Evolutionary conservation across 2,329 filamentous ascomycete genomes (phyloP), one percentile per base, ranked within the genome.

Genomic region (Colletotrichum trifolii): DNA sequence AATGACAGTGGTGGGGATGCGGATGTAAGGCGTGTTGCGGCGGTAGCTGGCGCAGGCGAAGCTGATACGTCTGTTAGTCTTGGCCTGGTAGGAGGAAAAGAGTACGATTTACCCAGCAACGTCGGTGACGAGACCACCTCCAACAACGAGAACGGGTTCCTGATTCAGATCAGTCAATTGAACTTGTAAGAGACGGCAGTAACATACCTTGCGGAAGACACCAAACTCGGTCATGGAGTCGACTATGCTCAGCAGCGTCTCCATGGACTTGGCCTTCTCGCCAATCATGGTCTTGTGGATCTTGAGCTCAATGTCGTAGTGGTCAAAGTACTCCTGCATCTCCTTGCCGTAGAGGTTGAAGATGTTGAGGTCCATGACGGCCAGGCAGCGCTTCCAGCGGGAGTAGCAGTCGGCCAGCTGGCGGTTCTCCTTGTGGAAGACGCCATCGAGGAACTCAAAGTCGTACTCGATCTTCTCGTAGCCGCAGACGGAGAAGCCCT

Each of bases 391-490:
- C 38, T 85, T 82, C 89, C 89, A 92, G 67, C 79, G 80, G 71
- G 84, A 78, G 77, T 91, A 92, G 75, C 87, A 89, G 35, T 87
- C 77, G 13, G 89, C 87, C 9, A 92, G 82, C 70, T 91, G 83
- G 13, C 79, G 71, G 71, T 91, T 90, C 68, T 81, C 71, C 46
- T 81, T 71, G 72, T 90, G 79, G 76, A 92, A 92, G 61, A 92
- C 83, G 52, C 85, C 87, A 70, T 92, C 89, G 50, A 92, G 83
- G 76, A 92, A 91, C 59, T 87, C 87, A 75, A 92, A 92, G 77
- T 91, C 89, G 74, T 92, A 92, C 72, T 90, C 86, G 73, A 92
- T 91, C 82, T 91, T 92, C 81, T 92, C 90, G 71, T 91, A 91
- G 33, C 90, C 90, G 70, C 88, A 86, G 66, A 92, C 89, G 69